Evolutionary conservation across 1,284 basidiomycete species (phyloP).

Genomic region (Athelia sp.): DNA sequence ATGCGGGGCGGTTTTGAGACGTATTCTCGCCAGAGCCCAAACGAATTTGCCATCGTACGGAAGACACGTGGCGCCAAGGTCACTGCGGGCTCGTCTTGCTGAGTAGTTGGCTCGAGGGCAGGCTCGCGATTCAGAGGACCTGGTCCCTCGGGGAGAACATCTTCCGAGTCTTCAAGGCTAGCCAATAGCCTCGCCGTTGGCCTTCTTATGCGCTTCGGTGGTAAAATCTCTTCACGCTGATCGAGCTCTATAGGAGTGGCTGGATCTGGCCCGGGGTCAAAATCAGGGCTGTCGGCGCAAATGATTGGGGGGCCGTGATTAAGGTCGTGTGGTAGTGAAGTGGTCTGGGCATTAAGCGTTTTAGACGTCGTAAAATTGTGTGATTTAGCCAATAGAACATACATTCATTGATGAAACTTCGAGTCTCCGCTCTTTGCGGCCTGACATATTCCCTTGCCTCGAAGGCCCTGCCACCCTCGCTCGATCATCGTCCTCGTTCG

Average conservation of each 20-base stretch:
- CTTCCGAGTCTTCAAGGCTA: not conserved
- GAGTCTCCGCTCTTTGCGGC: too few relatives aligned
- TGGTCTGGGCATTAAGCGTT: not conserved
- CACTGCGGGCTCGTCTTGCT: not conserved
- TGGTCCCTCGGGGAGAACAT: conserved; percentile 1
- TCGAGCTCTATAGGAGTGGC: too few relatives aligned
- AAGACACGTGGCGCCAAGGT: not conserved
- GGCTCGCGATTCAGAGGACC: not conserved
- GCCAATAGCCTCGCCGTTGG: not conserved
- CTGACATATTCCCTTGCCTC: too few relatives aligned
- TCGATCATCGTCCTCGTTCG: too few relatives aligned
- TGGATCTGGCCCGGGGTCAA: not conserved
- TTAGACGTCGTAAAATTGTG: not conserved
- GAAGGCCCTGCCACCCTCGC: too few relatives aligned
- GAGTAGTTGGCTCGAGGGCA: not conserved
- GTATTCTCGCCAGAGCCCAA: not conserved
- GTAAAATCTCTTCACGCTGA: not conserved
- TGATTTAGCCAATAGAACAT: not conserved
- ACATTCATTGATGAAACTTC: not conserved
- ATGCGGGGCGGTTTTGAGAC: not conserved
- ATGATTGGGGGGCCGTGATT: not conserved
- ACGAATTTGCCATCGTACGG: not conserved
- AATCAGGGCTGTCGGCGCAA: not conserved
- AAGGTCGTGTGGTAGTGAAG: too few relatives aligned
- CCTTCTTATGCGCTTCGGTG: not conserved